These are phyloP conservation scores for Citeromyces matritensis DNA, from an alignment of 805 yeast genomes.

Conservation along the genomic window DNA sequence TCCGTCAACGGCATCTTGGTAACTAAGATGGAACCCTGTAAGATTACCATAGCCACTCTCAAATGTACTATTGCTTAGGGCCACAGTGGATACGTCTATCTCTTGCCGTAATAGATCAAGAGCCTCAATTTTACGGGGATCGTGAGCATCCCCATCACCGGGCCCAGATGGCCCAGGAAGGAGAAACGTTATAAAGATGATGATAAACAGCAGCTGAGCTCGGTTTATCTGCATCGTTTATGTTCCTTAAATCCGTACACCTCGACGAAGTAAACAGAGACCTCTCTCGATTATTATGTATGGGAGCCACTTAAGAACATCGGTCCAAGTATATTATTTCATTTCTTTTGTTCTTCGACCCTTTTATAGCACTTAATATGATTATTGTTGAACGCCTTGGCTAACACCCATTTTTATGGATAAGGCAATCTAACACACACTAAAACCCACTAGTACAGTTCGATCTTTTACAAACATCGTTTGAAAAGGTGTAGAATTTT, in stretches of 20 bases:
- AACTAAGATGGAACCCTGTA: conserved; percentile 59
- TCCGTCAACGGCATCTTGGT: conserved; percentile 35
- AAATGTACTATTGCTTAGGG: conserved; percentile 26
- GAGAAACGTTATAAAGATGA: conserved; percentile 21
- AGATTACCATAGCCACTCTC: conserved; percentile 48
- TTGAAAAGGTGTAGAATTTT: too few species aligned
- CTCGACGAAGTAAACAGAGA: neutral
- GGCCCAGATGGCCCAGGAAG: conserved; percentile 23
- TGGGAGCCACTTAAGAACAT: too few species aligned
- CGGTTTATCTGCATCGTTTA: conserved; percentile 9
- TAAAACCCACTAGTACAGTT: too few species aligned
- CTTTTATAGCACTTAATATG: too few species aligned
- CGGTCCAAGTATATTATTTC: too few species aligned
- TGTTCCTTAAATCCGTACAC: conserved; percentile 6
- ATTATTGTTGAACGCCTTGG: too few species aligned
- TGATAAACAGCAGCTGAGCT: conserved; percentile 15
- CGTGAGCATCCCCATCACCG: conserved; percentile 8
- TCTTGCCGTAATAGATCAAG: conserved; percentile 20
- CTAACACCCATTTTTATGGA: too few species aligned
- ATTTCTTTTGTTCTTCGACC: too few species aligned
- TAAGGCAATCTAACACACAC: too few species aligned
- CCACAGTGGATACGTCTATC: conserved; percentile 13
- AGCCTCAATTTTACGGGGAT: conserved; percentile 6
- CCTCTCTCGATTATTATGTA: too few species aligned
- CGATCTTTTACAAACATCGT: too few species aligned